Base-by-base conservation (phyloP, 2,329 filamentous ascomycete genomes). In the Fusarium cicatricum region DNA sequence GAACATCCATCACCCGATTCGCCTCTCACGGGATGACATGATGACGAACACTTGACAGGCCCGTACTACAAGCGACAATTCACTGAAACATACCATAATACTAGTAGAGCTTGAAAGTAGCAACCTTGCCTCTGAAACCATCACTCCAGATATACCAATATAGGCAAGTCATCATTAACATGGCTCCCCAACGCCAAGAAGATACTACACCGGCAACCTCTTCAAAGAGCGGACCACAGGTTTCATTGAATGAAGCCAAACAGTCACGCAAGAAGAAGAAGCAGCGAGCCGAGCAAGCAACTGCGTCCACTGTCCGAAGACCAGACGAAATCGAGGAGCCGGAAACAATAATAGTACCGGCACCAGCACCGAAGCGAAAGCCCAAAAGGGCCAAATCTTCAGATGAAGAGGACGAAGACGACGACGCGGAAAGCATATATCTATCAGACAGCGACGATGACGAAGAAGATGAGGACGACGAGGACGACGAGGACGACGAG, bases 281-380 rank as follows among this genome's bases (percentile, higher is more conserved):
- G 9, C 47, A 49, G 9, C 47, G 34, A 38, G 17, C 26, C n/a
- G 42, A 55, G 2, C 15, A 48, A 8, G 23, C 39, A 28, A 28
- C 39, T 21, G 19, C 40, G 14, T n/a, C 42, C 6, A 10, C 28
- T n/a, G 44, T 38, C 5, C 52, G 61, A 17, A 49, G 49, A 15
- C 61, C 61, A 45, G 61, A 64, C 19, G 61, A 64, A 45, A 64
- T 64, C 14, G 61, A 64, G 28, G 61, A 64, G 44, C 37, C 45
- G 14, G 57, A 64, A 15, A 33, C 54, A 14, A 34, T 17, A 42
- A 34, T 31, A n/a, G 11, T 7, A 32, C 29, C 29, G n/a, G 14
- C 23, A 45, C 44, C 34, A 37, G 23, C 50, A 26, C 49, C 58
- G 11, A 58, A 46, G 5, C 51, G 43, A 11, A 42, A 43, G 11